phyloP scores from a whole-genome alignment of 495 filamentous ascomycete species.

The Cercophora scortea region DNA sequence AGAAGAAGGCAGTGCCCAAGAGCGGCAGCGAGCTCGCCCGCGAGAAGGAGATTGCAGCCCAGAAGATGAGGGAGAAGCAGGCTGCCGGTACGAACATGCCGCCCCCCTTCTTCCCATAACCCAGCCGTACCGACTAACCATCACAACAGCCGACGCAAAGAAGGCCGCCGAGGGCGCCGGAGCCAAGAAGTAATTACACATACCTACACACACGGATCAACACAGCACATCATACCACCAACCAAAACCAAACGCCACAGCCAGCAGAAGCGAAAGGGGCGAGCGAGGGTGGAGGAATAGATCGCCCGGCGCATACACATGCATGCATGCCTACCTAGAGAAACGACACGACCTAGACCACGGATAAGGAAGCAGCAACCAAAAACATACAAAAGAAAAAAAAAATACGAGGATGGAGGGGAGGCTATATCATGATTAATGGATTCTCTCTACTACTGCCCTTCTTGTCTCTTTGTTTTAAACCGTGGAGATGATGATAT shows the following conservation, averaged over 20 bases:
- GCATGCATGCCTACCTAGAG: too few species aligned
- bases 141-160: conserved; percentile 41
- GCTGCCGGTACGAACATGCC: conserved; percentile 54
- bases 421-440: neutral
- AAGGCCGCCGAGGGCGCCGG: conserved; percentile 27
- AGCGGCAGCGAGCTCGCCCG: conserved; percentile 62
- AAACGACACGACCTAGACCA: too few species aligned
- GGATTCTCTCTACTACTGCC: neutral
- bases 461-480: neutral
- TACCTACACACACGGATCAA: too few species aligned
- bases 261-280: too few species aligned
- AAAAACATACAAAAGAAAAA: neutral
- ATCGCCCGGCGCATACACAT: too few species aligned
- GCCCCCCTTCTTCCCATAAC: neutral
- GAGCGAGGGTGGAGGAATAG: too few species aligned
- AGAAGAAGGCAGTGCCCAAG: conserved; percentile 56
- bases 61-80: conserved; percentile 89
- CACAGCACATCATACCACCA: too few species aligned
- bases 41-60: conserved; percentile 67
- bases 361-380: neutral
- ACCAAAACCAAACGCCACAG: too few species aligned
- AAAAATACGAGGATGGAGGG: too few species aligned
- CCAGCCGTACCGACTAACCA: too few species aligned
- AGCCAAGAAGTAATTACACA: conserved; percentile 15
- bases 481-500: neutral